Conservation (phyloP, 2,329 filamentous ascomycete genomes). For the Sporothrix humicola region DNA sequence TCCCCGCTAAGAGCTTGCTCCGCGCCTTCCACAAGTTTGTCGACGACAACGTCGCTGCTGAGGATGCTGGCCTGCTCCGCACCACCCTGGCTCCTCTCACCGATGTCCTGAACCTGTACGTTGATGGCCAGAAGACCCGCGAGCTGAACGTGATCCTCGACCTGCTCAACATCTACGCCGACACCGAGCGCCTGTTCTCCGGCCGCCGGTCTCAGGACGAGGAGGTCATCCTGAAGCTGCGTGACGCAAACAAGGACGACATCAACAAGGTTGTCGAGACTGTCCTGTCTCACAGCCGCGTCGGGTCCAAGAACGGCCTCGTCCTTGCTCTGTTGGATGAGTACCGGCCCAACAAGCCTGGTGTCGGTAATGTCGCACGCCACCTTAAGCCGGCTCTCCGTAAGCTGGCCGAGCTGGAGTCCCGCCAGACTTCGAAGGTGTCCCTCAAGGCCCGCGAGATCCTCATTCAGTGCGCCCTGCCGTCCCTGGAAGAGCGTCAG, state of each 20-base stretch:
- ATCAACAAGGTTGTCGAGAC: conserved; percentile 82
- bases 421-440: conserved; percentile 86
- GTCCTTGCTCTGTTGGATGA: conserved; percentile 89
- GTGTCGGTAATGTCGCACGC: conserved; percentile 85
- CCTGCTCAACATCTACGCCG: conserved; percentile 80
- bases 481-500: conserved; percentile 92
- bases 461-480: conserved; percentile 94
- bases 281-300: conserved; percentile 90
- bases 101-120: conserved; percentile 78
- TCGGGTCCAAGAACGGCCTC: conserved; percentile 92
- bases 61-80: conserved; percentile 76
- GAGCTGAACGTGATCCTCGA: conserved; percentile 82
- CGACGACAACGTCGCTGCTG: conserved; percentile 77
- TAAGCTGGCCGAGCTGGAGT: conserved; percentile 89
- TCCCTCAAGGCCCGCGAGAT: conserved; percentile 96
- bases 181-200: conserved; percentile 86
- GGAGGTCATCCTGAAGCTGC: conserved; percentile 88
- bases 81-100: conserved; percentile 75
- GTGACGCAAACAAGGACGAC: conserved; percentile 96
- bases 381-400: conserved; percentile 82
- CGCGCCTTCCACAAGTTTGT: conserved; percentile 88
- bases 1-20: conserved; percentile 84
- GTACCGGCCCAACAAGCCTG: conserved; percentile 93
- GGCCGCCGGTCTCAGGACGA: conserved; percentile 85
- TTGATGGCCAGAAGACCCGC: conserved; percentile 86